Percentiles rank a stretch among this genome's conserved stretches.
phyloP scores from a whole-genome alignment of 2,329 filamentous ascomycete species.

The Fusarium sublunatum region DNA sequence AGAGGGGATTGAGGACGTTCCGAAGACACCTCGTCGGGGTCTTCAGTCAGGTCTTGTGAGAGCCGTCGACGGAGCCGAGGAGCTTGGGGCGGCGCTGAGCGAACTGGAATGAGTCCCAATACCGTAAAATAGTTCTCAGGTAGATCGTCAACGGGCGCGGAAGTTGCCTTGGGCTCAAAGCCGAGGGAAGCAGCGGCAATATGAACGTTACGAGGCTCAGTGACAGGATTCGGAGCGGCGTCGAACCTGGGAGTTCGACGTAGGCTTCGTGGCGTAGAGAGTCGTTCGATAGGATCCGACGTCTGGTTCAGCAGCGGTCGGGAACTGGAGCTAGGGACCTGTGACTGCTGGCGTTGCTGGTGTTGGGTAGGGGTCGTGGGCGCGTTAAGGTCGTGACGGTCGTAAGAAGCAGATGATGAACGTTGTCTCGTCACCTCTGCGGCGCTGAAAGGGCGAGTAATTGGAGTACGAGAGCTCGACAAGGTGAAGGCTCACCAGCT shows the following conservation, averaged over 20 bases:
- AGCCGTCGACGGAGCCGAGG: constrained; percentile 50
- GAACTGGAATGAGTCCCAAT: constrained; percentile 51
- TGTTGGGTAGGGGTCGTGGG: constrained; percentile 57
- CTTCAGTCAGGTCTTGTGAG: constrained; percentile 63
- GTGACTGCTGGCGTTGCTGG: constrained; percentile 59
- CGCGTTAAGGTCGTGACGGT: constrained; percentile 67
- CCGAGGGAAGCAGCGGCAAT: constrained; percentile 61
- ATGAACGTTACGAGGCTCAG: constrained; percentile 57
- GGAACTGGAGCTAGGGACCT: constrained; percentile 24
- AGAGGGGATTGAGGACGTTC: constrained; percentile 45
- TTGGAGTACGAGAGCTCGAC: constrained; percentile 53
- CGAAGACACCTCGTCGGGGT: constrained; percentile 55
- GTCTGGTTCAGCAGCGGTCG: constrained; percentile 43
- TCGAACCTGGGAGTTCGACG: constrained; percentile 65
- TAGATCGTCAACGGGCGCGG: constrained; percentile 36
- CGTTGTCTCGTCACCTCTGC: constrained; percentile 61
- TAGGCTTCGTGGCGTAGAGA: constrained; percentile 59
- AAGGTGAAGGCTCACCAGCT: constrained; percentile 61
- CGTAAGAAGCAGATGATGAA: constrained; percentile 57
- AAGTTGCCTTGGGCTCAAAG: constrained; percentile 56
- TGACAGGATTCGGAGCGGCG: constrained; percentile 54
- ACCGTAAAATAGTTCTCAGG: constrained; percentile 44
- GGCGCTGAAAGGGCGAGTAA: constrained; percentile 45
- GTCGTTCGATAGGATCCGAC: constrained; percentile 55
- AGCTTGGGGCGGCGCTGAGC: constrained; percentile 54